phyloP scores from a whole-genome alignment of 139 green algal species.

The Eudorina sp. region DNA sequence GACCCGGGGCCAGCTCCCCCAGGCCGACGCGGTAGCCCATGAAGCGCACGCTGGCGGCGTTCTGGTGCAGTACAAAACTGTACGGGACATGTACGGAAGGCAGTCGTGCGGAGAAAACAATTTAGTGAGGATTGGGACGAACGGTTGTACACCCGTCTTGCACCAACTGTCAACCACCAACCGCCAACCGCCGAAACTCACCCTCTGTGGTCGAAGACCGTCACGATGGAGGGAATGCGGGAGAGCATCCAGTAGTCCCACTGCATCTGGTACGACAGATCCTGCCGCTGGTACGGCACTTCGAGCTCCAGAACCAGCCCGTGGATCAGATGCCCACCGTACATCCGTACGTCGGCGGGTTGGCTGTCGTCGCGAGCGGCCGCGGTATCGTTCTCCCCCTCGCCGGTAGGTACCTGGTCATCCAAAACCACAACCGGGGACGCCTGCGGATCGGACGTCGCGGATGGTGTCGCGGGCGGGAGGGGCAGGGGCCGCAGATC shows the following conservation, averaged over 20 bases:
- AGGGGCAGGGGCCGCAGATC: no score
- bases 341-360: no score
- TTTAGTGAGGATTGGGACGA: no score
- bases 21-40: constrained; percentile 49
- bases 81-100: neutral
- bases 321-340: neutral
- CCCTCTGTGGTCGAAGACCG: constrained; percentile 33
- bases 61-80: constrained; percentile 54
- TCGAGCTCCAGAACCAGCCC: constrained; percentile 50
- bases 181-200: neutral
- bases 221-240: constrained; percentile 44
- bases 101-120: neutral
- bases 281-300: constrained; percentile 37
- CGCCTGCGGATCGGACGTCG: no score
- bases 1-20: neutral
- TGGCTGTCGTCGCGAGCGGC: no score
- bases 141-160: no score
- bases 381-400: no score
- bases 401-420: no score
- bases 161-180: neutral
- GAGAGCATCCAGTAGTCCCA: constrained; percentile 45
- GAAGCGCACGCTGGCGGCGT: constrained; percentile 35
- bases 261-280: constrained; percentile 48
- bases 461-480: no score
- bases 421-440: no score